A percentile compares a stretch with the other conserved stretches of the same genome.
Evolutionary conservation across 2,329 filamentous ascomycete species (phyloP).

Genomic region (Pseudonectria buxi): DNA sequence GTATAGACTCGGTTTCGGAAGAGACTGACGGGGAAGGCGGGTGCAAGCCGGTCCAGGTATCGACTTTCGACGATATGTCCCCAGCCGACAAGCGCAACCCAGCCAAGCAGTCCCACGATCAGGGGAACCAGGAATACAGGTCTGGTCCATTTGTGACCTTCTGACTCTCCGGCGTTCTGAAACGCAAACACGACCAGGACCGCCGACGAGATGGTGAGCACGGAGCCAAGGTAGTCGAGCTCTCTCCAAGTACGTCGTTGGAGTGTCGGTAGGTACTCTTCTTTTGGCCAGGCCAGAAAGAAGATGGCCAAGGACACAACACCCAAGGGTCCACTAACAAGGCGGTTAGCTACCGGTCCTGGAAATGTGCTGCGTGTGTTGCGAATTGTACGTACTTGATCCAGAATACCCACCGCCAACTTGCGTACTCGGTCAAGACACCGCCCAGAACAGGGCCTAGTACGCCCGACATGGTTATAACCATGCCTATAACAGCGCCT

Average conservation of each 20-base stretch:
- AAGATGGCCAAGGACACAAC: conserved; percentile 40
- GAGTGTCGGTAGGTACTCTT: conserved; percentile 31
- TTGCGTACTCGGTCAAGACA: conserved; percentile 40
- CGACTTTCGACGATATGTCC: conserved; percentile 18
- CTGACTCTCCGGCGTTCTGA: conserved; percentile 39
- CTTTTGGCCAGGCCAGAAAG: conserved; percentile 42
- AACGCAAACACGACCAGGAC: conserved; percentile 53
- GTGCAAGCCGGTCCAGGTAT: conserved; percentile 21
- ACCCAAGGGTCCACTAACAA: conserved; percentile 43
- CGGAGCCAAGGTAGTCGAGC: conserved; percentile 46
- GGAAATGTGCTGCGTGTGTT: conserved; percentile 8
- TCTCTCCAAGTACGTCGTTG: conserved; percentile 39
- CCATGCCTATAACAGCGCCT: conserved; percentile 40
- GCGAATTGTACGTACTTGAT: conserved; percentile 41
- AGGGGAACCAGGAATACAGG: conserved; percentile 28
- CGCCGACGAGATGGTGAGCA: conserved; percentile 46
- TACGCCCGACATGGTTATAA: conserved; percentile 42
- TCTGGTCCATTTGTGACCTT: conserved; percentile 36
- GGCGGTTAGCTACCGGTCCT: too few species aligned
- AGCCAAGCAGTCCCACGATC: conserved; percentile 21
- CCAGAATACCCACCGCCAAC: conserved; percentile 53
- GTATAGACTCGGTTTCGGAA: conserved; percentile 41
- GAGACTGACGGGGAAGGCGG: conserved; percentile 42
- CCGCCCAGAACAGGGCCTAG: conserved; percentile 47
- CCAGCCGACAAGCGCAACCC: conserved; percentile 24